Percentiles rank a stretch among this genome's conserved stretches.
phyloP scores from a whole-genome alignment of 1,284 basidiomycete genomes.

The Cutaneotrichosporon sp. region DNA sequence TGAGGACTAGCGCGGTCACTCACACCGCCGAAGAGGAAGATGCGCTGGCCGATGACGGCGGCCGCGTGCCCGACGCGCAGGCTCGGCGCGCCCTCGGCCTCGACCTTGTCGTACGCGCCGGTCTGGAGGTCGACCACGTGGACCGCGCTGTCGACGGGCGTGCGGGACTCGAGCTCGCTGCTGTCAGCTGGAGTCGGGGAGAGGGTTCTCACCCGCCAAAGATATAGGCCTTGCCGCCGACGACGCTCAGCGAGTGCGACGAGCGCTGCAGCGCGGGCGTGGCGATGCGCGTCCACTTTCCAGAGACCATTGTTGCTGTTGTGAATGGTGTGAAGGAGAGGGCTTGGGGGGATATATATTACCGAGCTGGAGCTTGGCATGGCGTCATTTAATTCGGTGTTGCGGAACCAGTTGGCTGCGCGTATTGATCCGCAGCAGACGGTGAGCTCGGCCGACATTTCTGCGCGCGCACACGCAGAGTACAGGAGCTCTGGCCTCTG shows the following conservation, averaged over 20 bases:
- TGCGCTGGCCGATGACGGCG: slow-evolving; percentile 21
- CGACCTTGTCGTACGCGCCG: slow-evolving; percentile 23
- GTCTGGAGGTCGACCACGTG: slow-evolving; percentile 30
- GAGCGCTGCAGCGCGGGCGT: slow-evolving; percentile 26
- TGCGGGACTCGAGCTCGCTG: slow-evolving; percentile 29
- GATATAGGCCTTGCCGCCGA: slow-evolving; percentile 16
- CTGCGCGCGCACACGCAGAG: no score
- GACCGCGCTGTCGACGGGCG: slow-evolving; percentile 33
- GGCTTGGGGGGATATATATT: not conserved
- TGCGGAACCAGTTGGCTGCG: not conserved
- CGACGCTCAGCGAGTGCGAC: slow-evolving; percentile 33
- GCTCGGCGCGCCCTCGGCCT: slow-evolving; percentile 25
- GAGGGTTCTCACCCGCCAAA: slow-evolving; percentile 17
- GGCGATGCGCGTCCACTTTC: slow-evolving; percentile 12
- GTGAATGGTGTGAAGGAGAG: not conserved
- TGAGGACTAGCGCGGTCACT: slow-evolving; percentile 9
- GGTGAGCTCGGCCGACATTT: not conserved
- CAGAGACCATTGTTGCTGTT: not conserved
- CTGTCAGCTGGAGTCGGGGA: not conserved
- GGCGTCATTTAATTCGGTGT: not conserved
- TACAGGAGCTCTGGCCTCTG: no score
- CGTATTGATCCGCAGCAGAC: not conserved
- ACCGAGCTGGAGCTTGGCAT: not conserved
- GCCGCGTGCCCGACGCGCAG: slow-evolving; percentile 36
- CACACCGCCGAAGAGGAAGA: slow-evolving; percentile 42